phyloP scores from a whole-genome alignment of 495 filamentous ascomycete genomes.

The Aspergillus taichungensis region DNA sequence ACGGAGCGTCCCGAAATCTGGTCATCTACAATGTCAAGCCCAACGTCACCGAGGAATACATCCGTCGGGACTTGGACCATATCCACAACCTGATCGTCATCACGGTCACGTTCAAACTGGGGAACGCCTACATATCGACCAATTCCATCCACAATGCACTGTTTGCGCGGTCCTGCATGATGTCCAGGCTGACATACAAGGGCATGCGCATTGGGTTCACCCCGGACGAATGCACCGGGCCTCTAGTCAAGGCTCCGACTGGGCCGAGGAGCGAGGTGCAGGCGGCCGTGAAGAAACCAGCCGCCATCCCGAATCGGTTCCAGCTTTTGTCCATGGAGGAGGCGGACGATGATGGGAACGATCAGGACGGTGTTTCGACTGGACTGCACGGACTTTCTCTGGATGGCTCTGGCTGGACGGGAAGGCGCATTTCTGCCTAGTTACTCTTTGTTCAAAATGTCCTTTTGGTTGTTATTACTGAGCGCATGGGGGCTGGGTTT shows the following conservation, averaged over 20 bases:
- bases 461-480: too few relatives aligned
- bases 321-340: constrained; percentile 51
- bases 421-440: constrained; percentile 11
- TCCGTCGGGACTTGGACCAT: constrained; percentile 72
- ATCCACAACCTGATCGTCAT: constrained; percentile 72
- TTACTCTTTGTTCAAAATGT: too few relatives aligned
- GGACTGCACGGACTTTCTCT: not conserved
- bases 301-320: constrained; percentile 50
- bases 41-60: constrained; percentile 51
- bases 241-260: constrained; percentile 33
- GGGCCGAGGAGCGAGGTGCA: constrained; percentile 24
- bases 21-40: constrained; percentile 50
- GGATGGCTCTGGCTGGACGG: constrained; percentile 8
- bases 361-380: constrained; percentile 5
- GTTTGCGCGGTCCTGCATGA: constrained; percentile 70
- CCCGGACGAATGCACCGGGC: constrained; percentile 63
- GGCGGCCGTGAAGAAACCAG: constrained; percentile 26
- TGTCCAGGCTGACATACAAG: constrained; percentile 67
- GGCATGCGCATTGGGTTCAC: constrained; percentile 63
- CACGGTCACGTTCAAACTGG: constrained; percentile 48
- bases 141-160: constrained; percentile 74
- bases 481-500: too few relatives aligned
- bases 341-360: constrained; percentile 26
- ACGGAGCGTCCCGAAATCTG: constrained; percentile 73
- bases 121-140: constrained; percentile 56